Base-by-base conservation (phyloP, 441 rosid genomes). In the California macrophylla region DNA sequence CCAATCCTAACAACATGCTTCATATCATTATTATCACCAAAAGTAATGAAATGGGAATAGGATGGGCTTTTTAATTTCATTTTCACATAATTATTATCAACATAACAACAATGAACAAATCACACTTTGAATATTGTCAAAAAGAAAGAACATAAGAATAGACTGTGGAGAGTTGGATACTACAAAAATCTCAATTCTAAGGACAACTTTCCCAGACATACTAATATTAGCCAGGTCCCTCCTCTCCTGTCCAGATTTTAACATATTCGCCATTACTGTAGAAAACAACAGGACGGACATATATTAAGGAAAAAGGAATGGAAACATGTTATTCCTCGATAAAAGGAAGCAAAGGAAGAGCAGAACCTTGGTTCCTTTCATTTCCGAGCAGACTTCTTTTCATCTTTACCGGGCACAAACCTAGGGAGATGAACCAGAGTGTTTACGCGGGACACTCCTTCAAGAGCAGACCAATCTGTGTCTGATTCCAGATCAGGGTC, bases 381-480 rank as follows among this genome's bases (percentile, higher is more conserved):
- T 60, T 68, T 74, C 9, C 68, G 36, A 13, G 80, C 80, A 4
- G 80, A 73, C 71, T 74, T 66, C 71, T 50, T 73, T 10, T 78
- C 83, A n/a, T 83, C 84, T 71, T 83, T 80, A 30, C 86, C 87
- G 1, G 96, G 89, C 65, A 82, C 89, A 74, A 89, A 93, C 84
- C 95, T 89, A 0, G 98, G 98, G 50, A 93, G 83, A 75, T 76
- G 86, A 69, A 91, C 64, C 20, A 91, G 86, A 26, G 97, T 90
- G 79, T 91, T 84, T 38, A 87, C 95, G 4, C 98, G 89, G 42
- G 98, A 90, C 7, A 91, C 97, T 70, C 98, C 98, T 85, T 91
- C 96, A 1, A 93, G 87, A 13, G 98, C 96, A 30, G 92, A 93
- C 84, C 96, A 93, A 65, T 87, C 96, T 45, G 72, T 76, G 64